A percentile compares a stretch with the other conserved stretches of the same genome.
Conservation (phyloP, 495 filamentous ascomycete species). For the Glonium stellatum region DNA sequence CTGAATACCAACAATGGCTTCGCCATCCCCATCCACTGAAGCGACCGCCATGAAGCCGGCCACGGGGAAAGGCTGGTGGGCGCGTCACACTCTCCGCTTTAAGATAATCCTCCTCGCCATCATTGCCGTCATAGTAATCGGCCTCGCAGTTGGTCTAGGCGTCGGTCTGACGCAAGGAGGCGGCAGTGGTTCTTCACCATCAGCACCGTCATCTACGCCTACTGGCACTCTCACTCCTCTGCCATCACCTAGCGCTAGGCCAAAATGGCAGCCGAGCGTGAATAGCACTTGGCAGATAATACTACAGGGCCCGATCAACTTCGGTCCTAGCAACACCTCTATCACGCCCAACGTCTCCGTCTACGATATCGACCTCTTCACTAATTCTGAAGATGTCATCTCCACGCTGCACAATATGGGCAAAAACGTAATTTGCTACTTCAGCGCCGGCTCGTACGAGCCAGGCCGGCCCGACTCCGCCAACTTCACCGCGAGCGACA, state of each 20-base stretch:
- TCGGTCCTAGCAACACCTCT: constrained; percentile 41
- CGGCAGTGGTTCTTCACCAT: constrained; percentile 19
- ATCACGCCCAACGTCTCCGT: constrained; percentile 39
- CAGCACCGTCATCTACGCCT: constrained; percentile 8
- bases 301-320: constrained; percentile 39
- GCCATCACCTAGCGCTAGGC: constrained; percentile 27
- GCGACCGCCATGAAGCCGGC: background rate
- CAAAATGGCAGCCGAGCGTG: constrained; percentile 44
- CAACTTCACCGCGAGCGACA: constrained; percentile 46
- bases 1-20: background rate
- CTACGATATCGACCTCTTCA: constrained; percentile 59
- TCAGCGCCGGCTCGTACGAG: constrained; percentile 61
- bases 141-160: constrained; percentile 46
- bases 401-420: constrained; percentile 41
- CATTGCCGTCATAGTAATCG: constrained; percentile 38
- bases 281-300: constrained; percentile 46
- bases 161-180: constrained; percentile 45
- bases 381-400: constrained; percentile 43
- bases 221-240: constrained; percentile 12
- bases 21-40: background rate
- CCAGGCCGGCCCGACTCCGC: constrained; percentile 49
- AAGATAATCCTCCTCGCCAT: constrained; percentile 21
- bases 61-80: background rate
- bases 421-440: constrained; percentile 66
- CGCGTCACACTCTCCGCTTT: constrained; percentile 12